Percentiles rank a stretch among this genome's conserved stretches.
These are phyloP conservation scores for Cyanidioschyzon merolae DNA, from an alignment of 23 red algal genomes.

Conservation along the genomic window DNA sequence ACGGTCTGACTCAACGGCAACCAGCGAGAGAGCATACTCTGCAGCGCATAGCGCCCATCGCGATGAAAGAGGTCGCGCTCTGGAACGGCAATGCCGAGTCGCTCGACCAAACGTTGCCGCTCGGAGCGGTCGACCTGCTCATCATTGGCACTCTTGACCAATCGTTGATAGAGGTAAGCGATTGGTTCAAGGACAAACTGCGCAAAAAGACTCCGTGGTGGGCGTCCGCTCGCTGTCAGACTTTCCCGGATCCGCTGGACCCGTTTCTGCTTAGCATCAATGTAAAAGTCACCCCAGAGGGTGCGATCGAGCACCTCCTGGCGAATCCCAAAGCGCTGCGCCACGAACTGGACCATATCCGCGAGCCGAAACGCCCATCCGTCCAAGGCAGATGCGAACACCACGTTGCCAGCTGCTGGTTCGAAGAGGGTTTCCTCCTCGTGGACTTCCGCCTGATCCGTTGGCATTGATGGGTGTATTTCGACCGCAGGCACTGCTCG, in stretches of 20 bases:
- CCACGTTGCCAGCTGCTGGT: constrained; percentile 80
- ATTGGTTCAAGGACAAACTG: constrained; percentile 82
- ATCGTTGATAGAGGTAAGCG: constrained; percentile 49
- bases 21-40: constrained; percentile 81
- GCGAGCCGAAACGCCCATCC: constrained; percentile 93
- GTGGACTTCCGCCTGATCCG: background rate
- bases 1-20: constrained; percentile 57
- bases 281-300: constrained; percentile 90
- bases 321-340: constrained; percentile 49
- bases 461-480: no score
- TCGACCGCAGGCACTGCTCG: no score
- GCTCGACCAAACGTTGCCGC: constrained; percentile 52
- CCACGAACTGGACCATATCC: constrained; percentile 69
- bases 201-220: constrained; percentile 54
- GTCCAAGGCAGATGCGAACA: constrained; percentile 83
- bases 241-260: constrained; percentile 19
- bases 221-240: constrained; percentile 21
- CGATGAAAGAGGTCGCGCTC: constrained; percentile 71
- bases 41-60: constrained; percentile 49
- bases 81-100: constrained; percentile 46
- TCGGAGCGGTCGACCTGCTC: constrained; percentile 32
- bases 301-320: constrained; percentile 43
- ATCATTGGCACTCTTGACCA: constrained; percentile 26
- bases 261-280: constrained; percentile 58
- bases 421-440: constrained; percentile 35